phyloP scores from a whole-genome alignment of 208 protist species.

The Endotrypanum monterogeii region DNA sequence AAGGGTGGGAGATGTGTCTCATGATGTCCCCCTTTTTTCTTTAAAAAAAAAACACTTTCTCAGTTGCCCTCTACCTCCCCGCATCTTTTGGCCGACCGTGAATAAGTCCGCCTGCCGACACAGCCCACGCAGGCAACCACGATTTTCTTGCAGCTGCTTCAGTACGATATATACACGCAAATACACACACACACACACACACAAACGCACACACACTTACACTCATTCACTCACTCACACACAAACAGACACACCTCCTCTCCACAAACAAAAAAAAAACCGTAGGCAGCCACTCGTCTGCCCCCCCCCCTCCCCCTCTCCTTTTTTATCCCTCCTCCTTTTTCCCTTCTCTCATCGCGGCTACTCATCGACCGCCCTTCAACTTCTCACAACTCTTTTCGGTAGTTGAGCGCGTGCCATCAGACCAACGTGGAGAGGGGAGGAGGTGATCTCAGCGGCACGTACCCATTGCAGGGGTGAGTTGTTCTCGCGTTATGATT shows the following conservation, averaged over 20 bases:
- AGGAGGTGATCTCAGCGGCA: no score
- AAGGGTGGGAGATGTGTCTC: no score
- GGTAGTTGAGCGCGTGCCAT: neutral
- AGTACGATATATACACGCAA: no score
- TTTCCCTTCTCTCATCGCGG: neutral
- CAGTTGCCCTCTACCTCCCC: neutral
- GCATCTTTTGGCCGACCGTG: neutral
- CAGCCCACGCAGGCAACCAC: neutral
- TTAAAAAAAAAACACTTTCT: no score
- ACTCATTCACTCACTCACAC: neutral
- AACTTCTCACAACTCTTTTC: neutral
- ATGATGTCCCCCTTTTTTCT: no score
- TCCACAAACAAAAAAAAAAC: no score
- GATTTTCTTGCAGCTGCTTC: no score
- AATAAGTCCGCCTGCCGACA: neutral
- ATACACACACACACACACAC: neutral
- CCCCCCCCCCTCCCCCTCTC: neutral
- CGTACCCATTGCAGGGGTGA: no score
- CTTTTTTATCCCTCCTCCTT: neutral
- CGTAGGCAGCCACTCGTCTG: neutral
- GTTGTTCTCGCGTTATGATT: no score
- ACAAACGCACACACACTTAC: neutral
- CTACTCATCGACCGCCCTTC: neutral
- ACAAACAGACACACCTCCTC: neutral
- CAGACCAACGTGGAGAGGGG: neutral